A percentile compares a stretch with the other conserved stretches of the same genome.
phyloP scores from a whole-genome alignment of 2,329 filamentous ascomycete genomes.

The Aspergillus intermedius region DNA sequence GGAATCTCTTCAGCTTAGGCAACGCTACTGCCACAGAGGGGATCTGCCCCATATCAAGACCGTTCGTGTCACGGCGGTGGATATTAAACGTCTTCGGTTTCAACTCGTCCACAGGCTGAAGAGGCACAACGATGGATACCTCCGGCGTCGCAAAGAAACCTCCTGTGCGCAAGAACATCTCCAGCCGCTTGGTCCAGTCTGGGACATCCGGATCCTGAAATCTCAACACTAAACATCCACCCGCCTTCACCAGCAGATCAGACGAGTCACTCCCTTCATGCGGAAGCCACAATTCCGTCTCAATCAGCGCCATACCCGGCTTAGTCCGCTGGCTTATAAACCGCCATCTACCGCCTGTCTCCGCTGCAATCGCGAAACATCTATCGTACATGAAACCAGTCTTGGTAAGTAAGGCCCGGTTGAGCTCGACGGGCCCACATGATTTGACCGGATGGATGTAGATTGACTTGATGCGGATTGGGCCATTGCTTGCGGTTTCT shows the following conservation, averaged over 20 bases:
- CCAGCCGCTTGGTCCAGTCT: conserved; percentile 3
- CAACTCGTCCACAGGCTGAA: conserved; percentile 2
- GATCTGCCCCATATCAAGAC: conserved; percentile 8
- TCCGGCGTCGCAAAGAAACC: conserved; percentile 5
- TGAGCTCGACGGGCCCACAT: conserved; percentile 13
- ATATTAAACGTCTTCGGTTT: conserved; percentile 7
- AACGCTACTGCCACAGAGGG: conserved; percentile 8
- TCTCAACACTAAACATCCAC: conserved; percentile 11
- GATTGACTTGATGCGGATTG: conserved; percentile 12
- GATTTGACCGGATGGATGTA: conserved; percentile 19
- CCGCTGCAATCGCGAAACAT: conserved; percentile 15
- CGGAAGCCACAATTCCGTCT: conserved; percentile 15
- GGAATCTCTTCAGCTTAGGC: conserved; percentile 13
- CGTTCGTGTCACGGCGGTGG: conserved; percentile 8
- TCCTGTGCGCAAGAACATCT: conserved; percentile 9
- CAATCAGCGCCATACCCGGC: conserved; percentile 15
- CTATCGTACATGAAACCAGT: conserved; percentile 16
- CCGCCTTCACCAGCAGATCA: conserved; percentile 10
- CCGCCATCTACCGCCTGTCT: conserved; percentile 11
- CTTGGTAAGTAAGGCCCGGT: conserved; percentile 14
- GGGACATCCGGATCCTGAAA: conserved; percentile 9
- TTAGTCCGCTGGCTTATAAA: conserved; percentile 21
- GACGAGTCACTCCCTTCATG: conserved; percentile 3
- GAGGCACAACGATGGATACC: conserved; percentile 8
- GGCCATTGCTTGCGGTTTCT: background rate